Conservation (phyloP, 768 basidiomycete species). For the Steccherinum ochraceum region DNA sequence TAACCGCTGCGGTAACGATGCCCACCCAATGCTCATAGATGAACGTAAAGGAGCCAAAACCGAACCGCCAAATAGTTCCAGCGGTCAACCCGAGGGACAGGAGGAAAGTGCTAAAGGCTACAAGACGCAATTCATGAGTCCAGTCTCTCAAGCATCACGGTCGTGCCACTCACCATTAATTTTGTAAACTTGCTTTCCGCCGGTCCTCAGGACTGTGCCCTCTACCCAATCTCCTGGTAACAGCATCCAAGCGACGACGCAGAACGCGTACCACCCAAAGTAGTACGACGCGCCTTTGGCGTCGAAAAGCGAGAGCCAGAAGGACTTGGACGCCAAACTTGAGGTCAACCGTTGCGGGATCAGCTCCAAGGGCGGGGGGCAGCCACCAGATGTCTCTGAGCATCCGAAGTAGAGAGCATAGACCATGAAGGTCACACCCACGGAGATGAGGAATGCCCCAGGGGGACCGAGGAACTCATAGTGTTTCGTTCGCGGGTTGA, state of each 20-base stretch:
- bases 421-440: slow-evolving; percentile 63
- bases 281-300: slow-evolving; percentile 71
- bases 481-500: slow-evolving; percentile 60
- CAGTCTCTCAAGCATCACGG: background rate
- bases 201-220: slow-evolving; percentile 57
- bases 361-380: slow-evolving; percentile 46
- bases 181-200: slow-evolving; percentile 78
- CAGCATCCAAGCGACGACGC: slow-evolving; percentile 71
- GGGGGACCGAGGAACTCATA: slow-evolving; percentile 84
- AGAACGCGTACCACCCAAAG: slow-evolving; percentile 87
- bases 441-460: slow-evolving; percentile 64
- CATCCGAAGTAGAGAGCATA: slow-evolving; percentile 78
- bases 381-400: slow-evolving; percentile 64
- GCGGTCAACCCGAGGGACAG: slow-evolving; percentile 67
- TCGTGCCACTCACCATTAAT: slow-evolving; percentile 73
- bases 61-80: slow-evolving; percentile 67
- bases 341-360: slow-evolving; percentile 38
- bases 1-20: slow-evolving; percentile 72
- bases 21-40: slow-evolving; percentile 91
- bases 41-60: slow-evolving; percentile 79
- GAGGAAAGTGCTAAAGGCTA: slow-evolving; percentile 85
- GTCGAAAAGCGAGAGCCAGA: slow-evolving; percentile 82
- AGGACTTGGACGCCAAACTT: slow-evolving; percentile 42
- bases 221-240: slow-evolving; percentile 52
- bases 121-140: background rate